Evolutionary conservation across 352 stramenopile species (phyloP).

Genomic region (Blastocystis sp.): DNA sequence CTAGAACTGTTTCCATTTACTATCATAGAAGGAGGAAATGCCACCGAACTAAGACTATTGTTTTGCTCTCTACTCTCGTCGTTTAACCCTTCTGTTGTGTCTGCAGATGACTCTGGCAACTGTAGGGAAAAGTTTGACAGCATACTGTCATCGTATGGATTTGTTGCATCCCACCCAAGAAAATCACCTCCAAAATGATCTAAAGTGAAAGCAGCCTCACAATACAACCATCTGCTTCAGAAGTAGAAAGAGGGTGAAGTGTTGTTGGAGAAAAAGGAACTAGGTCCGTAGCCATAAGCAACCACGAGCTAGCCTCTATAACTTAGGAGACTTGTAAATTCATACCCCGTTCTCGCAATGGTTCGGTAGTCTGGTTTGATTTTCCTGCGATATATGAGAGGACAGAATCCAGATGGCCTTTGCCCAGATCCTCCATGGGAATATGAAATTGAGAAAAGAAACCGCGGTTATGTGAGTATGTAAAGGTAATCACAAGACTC

Average conservation of each 20-base stretch:
- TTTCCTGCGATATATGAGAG: conserved; percentile 32
- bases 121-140: conserved; percentile 50
- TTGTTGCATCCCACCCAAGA: conserved; percentile 49
- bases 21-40: not conserved
- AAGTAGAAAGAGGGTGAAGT: not conserved
- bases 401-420: conserved; percentile 9
- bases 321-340: not conserved
- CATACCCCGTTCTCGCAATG: conserved; percentile 9
- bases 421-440: not conserved
- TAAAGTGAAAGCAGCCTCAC: not conserved
- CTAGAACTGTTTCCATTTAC: not conserved
- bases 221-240: not conserved
- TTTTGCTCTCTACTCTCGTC: not conserved
- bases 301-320: conserved; percentile 30
- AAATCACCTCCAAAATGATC: conserved; percentile 7
- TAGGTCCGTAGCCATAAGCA: conserved; percentile 56
- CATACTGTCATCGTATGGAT: conserved; percentile 55
- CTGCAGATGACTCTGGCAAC: conserved; percentile 9
- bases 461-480: not conserved
- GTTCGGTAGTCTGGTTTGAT: not conserved
- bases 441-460: not conserved
- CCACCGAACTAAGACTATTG: not conserved
- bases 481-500: not conserved
- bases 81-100: not conserved
- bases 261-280: conserved; percentile 49